These are phyloP conservation scores for Colletotrichum liaoningense DNA, from an alignment of 2,329 filamentous ascomycete genomes.

Conservation along the genomic window DNA sequence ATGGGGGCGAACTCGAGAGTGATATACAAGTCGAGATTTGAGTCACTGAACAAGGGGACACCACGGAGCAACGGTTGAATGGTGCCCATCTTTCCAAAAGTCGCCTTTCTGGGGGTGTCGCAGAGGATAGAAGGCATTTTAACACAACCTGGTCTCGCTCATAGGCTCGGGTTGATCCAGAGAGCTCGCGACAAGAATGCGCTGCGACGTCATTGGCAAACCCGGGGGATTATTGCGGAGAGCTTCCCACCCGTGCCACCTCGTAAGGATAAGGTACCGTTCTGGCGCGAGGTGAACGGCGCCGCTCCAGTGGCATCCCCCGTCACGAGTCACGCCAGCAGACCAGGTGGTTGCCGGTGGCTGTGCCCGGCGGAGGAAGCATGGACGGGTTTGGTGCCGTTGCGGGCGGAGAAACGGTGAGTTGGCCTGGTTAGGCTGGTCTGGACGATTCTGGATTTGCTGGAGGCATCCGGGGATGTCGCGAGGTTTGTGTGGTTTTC, in stretches of 20 bases:
- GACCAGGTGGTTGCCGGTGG: slow-evolving; percentile 26
- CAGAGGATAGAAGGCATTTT: slow-evolving; percentile 33
- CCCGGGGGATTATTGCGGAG: slow-evolving; percentile 18
- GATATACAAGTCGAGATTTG: slow-evolving; percentile 33
- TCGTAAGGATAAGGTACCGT: neutral
- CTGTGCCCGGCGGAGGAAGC: slow-evolving; percentile 24
- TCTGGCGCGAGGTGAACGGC: neutral
- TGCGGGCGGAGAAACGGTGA: slow-evolving; percentile 24
- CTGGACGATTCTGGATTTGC: slow-evolving; percentile 18
- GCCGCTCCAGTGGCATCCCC: slow-evolving; percentile 23
- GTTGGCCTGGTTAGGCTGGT: slow-evolving; percentile 10
- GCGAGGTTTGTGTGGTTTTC: neutral
- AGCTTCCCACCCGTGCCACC: slow-evolving; percentile 16
- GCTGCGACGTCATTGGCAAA: slow-evolving; percentile 38
- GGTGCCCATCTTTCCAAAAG: slow-evolving; percentile 42
- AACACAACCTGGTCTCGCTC: slow-evolving; percentile 29
- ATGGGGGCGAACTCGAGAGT: slow-evolving; percentile 28
- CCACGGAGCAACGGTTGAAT: slow-evolving; percentile 40
- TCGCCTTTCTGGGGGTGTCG: slow-evolving; percentile 35
- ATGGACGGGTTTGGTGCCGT: slow-evolving; percentile 11
- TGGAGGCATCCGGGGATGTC: slow-evolving; percentile 6
- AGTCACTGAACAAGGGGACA: slow-evolving; percentile 41
- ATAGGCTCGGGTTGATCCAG: slow-evolving; percentile 29
- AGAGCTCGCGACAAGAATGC: slow-evolving; percentile 29
- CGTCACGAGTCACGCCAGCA: slow-evolving; percentile 21